These are phyloP conservation scores for Boletus rex-veris DNA, from an alignment of 768 basidiomycete species.

Conservation along the genomic window DNA sequence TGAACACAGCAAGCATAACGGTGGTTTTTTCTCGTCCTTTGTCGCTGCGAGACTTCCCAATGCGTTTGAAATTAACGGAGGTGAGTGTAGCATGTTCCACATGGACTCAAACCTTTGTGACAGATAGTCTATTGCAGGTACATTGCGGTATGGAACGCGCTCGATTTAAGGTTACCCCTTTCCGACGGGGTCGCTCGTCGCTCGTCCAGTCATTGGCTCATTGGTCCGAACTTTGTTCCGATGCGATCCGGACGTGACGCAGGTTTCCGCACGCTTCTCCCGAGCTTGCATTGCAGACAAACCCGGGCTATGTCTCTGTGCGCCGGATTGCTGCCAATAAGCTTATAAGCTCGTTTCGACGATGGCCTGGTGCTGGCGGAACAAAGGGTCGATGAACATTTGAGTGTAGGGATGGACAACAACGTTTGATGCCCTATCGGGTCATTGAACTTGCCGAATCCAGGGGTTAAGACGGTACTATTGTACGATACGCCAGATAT, in stretches of 20 bases:
- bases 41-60: too few species aligned
- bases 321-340: too few species aligned
- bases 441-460: neutral
- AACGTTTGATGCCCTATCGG: neutral
- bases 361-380: neutral
- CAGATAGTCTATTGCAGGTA: slow-evolving; percentile 15
- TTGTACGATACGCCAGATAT: too few species aligned
- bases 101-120: slow-evolving; percentile 4
- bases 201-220: slow-evolving; percentile 12
- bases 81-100: too few species aligned
- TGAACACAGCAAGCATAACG: neutral
- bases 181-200: slow-evolving; percentile 32
- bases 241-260: slow-evolving; percentile 3
- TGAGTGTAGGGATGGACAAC: neutral
- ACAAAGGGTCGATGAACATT: too few species aligned
- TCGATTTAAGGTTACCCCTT: slow-evolving; percentile 34
- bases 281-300: neutral
- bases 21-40: too few species aligned
- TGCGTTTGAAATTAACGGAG: too few species aligned
- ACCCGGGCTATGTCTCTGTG: too few species aligned
- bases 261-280: neutral
- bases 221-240: slow-evolving; percentile 11
- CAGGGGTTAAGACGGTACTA: too few species aligned
- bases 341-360: neutral
- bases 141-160: slow-evolving; percentile 24